These are phyloP conservation scores for Trichosporon sp. DNA, from an alignment of 1,284 basidiomycete species.

Conservation along the genomic window DNA sequence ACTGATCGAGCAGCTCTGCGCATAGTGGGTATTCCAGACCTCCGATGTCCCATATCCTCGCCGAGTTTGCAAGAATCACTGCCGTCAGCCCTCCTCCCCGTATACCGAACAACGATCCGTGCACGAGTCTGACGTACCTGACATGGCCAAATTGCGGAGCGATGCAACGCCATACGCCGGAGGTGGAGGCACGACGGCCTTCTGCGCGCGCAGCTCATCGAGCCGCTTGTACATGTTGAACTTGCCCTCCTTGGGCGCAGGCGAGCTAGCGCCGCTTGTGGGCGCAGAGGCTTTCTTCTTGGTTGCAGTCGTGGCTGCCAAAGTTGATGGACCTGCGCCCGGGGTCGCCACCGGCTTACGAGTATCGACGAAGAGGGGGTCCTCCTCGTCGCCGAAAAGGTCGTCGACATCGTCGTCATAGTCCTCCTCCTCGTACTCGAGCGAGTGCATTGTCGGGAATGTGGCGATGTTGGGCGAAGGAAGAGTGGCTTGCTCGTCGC, in stretches of 20 bases:
- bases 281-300: background rate
- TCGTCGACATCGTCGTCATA: constrained; percentile 26
- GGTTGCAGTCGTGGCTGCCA: background rate
- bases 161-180: constrained; percentile 1
- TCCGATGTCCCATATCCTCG: constrained; percentile 38
- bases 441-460: constrained; percentile 12
- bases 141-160: background rate
- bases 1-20: constrained; percentile 29
- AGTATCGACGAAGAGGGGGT: constrained; percentile 9
- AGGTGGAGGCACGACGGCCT: background rate
- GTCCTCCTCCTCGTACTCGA: constrained; percentile 34
- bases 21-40: constrained; percentile 32
- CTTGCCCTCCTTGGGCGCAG: too few species aligned
- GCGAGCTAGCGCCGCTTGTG: too few species aligned
- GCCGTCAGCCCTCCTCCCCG: background rate
- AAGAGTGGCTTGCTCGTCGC: too few species aligned
- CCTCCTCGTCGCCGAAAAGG: constrained; percentile 29
- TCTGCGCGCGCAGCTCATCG: background rate
- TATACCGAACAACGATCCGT: background rate
- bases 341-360: constrained; percentile 4
- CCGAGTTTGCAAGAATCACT: constrained; percentile 31
- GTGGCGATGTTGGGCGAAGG: background rate
- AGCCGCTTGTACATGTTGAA: constrained; percentile 7
- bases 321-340: background rate
- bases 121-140: background rate